These are phyloP conservation scores for Citrullus amarus DNA, from an alignment of 306 rosid genomes.

Conservation along the genomic window DNA sequence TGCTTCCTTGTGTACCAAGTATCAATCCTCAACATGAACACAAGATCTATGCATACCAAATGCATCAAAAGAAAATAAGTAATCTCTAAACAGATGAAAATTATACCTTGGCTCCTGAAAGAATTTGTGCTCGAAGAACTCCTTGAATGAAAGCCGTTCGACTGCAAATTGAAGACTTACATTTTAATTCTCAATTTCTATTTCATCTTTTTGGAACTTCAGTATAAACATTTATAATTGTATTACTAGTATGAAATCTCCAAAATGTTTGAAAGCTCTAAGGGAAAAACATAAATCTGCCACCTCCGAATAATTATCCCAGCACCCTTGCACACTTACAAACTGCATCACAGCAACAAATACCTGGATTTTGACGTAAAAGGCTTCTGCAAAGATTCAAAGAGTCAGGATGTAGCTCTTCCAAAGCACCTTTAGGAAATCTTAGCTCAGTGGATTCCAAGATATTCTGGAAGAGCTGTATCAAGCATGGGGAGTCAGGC, in stretches of 20 bases:
- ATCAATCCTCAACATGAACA: background rate
- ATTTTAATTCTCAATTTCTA: background rate
- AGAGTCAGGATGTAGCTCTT: constrained; percentile 59
- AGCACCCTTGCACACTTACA: background rate
- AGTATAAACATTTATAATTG: background rate
- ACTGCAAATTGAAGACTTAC: constrained; percentile 45
- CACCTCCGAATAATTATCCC: background rate
- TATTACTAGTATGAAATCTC: constrained; percentile 1
- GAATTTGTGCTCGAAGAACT: constrained; percentile 71
- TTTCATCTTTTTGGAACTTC: background rate
- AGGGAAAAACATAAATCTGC: background rate
- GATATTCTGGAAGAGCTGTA: constrained; percentile 88
- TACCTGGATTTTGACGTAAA: constrained; percentile 80
- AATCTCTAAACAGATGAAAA: background rate
- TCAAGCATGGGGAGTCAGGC: constrained; percentile 15
- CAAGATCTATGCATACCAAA: background rate
- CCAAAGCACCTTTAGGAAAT: constrained; percentile 61
- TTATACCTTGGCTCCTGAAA: constrained; percentile 50
- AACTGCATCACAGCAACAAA: constrained; percentile 14
- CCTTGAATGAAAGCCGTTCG: constrained; percentile 77
- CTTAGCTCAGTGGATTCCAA: constrained; percentile 49
- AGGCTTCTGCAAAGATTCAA: constrained; percentile 90
- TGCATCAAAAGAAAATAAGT: background rate
- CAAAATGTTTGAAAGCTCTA: background rate
- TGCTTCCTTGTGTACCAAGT: background rate